phyloP scores from a whole-genome alignment of 2,329 filamentous ascomycete species.

The Beauveria brongniartii region DNA sequence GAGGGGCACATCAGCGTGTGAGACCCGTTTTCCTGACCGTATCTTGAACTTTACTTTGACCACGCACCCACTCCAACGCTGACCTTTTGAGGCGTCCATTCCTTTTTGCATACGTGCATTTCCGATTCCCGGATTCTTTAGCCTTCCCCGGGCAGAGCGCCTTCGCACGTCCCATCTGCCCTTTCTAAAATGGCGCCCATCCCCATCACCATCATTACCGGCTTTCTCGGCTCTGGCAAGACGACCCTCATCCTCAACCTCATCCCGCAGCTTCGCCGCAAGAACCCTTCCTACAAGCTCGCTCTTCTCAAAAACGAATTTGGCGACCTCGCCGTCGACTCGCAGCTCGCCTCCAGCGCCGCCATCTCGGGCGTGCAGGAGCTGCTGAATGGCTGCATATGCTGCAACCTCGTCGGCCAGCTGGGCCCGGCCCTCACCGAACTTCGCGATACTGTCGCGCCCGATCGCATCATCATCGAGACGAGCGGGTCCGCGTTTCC shows the following conservation, averaged over 20 bases:
- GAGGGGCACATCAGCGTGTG: constrained; percentile 2
- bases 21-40: background rate
- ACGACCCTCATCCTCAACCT: constrained; percentile 94
- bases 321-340: constrained; percentile 88
- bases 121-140: background rate
- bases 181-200: constrained; percentile 53
- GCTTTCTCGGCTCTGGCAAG: constrained; percentile 93
- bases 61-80: background rate
- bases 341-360: constrained; percentile 73
- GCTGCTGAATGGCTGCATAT: constrained; percentile 94
- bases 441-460: constrained; percentile 49
- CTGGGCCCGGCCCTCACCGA: constrained; percentile 72
- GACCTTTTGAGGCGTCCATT: background rate
- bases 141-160: background rate
- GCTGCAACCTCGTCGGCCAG: constrained; percentile 95
- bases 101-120: background rate
- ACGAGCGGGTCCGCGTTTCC: constrained; percentile 84
- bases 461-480: constrained; percentile 88
- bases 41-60: background rate
- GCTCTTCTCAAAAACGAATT: constrained; percentile 98
- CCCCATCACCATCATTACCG: constrained; percentile 90
- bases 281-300: constrained; percentile 69
- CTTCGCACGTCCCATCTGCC: background rate
- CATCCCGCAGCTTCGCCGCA: constrained; percentile 75
- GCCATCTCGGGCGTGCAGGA: constrained; percentile 87